These are phyloP conservation scores for Aspergillus floridensis DNA, from an alignment of 2,329 filamentous ascomycete genomes.

Conservation along the genomic window DNA sequence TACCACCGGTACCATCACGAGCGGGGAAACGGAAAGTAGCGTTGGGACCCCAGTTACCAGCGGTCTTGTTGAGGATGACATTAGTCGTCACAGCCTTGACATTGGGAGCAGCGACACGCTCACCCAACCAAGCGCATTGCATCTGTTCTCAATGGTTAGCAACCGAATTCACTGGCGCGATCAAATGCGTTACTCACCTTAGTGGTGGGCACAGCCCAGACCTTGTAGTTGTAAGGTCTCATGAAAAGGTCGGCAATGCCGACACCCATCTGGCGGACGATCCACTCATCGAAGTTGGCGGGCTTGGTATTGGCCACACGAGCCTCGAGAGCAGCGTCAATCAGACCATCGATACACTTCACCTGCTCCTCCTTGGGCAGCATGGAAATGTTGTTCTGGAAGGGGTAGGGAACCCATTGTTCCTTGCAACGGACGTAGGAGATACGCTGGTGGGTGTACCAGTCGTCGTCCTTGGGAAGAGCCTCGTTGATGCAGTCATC, in stretches of 20 bases:
- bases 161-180: background rate
- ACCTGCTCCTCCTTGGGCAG: constrained; percentile 97
- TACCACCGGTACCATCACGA: constrained; percentile 91
- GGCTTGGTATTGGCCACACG: constrained; percentile 89
- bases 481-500: constrained; percentile 98
- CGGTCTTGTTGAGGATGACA: constrained; percentile 91
- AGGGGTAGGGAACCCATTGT: constrained; percentile 96
- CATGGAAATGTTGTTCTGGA: constrained; percentile 99
- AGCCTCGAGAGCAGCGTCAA: constrained; percentile 85
- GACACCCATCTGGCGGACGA: constrained; percentile 82
- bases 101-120: constrained; percentile 95
- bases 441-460: constrained; percentile 97
- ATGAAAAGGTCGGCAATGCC: constrained; percentile 96
- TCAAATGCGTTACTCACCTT: constrained; percentile 61
- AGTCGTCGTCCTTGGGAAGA: constrained; percentile 88
- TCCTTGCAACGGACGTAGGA: constrained; percentile 98
- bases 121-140: constrained; percentile 98
- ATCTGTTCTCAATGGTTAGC: constrained; percentile 59
- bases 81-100: constrained; percentile 92
- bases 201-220: constrained; percentile 97
- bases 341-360: constrained; percentile 88
- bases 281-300: constrained; percentile 98
- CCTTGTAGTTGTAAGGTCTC: constrained; percentile 99
- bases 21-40: constrained; percentile 98
- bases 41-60: constrained; percentile 97